Percentiles rank a stretch among this genome's conserved stretches.
phyloP scores from a whole-genome alignment of 352 stramenopile species.

The Globisporangium camurandrum region DNA sequence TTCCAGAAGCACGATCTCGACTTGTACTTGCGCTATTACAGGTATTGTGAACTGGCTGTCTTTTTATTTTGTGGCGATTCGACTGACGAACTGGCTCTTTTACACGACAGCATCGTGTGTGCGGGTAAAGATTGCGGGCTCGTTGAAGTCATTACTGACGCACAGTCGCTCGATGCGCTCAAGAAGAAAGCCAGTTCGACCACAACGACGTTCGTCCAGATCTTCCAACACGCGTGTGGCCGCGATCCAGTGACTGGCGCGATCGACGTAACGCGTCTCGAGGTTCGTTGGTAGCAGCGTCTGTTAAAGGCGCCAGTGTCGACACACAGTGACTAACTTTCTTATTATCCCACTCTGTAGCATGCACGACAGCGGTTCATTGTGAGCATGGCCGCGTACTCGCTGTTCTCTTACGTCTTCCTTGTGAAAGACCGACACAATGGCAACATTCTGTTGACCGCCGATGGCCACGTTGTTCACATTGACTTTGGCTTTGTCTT shows the following conservation, averaged over 20 bases:
- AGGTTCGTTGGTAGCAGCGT: constrained; percentile 10
- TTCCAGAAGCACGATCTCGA: constrained; percentile 87
- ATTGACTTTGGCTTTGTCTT: constrained; percentile 99
- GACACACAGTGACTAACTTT: neutral
- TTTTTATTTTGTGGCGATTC: too few relatives aligned
- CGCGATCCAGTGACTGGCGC: constrained; percentile 30
- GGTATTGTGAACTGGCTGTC: constrained; percentile 11
- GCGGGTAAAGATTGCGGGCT: constrained; percentile 89
- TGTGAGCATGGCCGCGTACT: constrained; percentile 93
- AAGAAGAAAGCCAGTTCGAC: constrained; percentile 82
- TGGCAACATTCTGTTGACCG: constrained; percentile 97
- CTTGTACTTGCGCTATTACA: constrained; percentile 92
- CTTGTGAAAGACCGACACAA: constrained; percentile 98
- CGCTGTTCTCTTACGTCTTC: constrained; percentile 94
- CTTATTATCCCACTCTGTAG: neutral
- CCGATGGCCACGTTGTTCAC: constrained; percentile 92
- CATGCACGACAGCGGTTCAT: constrained; percentile 92
- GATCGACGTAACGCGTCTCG: constrained; percentile 32
- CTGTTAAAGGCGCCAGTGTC: too few relatives aligned
- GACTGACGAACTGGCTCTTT: neutral
- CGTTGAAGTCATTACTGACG: constrained; percentile 93
- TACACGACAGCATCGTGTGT: constrained; percentile 91
- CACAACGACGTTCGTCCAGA: constrained; percentile 30
- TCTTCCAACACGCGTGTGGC: constrained; percentile 44
- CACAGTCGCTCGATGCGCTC: constrained; percentile 93